Conservation (phyloP, 352 stramenopile species). For the Phytophthora melonis region DNA sequence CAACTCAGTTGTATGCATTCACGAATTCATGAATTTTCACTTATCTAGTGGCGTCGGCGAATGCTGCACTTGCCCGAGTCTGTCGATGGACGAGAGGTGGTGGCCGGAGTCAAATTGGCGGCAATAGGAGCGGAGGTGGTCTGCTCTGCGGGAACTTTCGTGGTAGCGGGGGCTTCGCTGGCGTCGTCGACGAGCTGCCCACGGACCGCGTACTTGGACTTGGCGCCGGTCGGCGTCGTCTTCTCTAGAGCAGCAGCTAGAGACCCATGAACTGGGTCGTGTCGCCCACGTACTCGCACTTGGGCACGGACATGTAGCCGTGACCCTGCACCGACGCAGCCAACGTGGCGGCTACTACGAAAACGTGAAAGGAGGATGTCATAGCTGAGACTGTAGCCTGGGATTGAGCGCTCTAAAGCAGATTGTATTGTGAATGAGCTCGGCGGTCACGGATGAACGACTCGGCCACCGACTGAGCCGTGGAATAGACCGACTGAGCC, state of each 20-base stretch:
- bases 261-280: no score
- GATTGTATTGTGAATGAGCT: constrained; percentile 18
- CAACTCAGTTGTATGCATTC: neutral
- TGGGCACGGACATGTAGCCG: constrained; percentile 40
- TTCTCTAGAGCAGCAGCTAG: constrained; percentile 23
- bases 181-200: constrained; percentile 22
- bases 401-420: neutral
- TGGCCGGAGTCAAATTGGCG: constrained; percentile 11
- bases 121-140: constrained; percentile 14
- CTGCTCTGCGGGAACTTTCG: constrained; percentile 10
- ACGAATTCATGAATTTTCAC: neutral
- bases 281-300: no score
- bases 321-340: constrained; percentile 27
- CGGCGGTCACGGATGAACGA: neutral
- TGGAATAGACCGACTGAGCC: constrained; percentile 3
- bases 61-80: constrained; percentile 18
- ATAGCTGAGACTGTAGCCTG: constrained; percentile 19
- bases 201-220: constrained; percentile 18
- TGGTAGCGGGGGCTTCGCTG: constrained; percentile 5
- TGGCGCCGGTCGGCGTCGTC: constrained; percentile 18
- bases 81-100: constrained; percentile 12
- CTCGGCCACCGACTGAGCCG: no score
- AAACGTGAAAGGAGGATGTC: neutral
- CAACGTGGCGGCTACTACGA: constrained; percentile 14
- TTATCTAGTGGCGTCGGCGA: constrained; percentile 9